Evolutionary conservation across 148 eudicot species (phyloP), one percentile per base, ranked within the genome.

Genomic region (Persicaria maculosa): DNA sequence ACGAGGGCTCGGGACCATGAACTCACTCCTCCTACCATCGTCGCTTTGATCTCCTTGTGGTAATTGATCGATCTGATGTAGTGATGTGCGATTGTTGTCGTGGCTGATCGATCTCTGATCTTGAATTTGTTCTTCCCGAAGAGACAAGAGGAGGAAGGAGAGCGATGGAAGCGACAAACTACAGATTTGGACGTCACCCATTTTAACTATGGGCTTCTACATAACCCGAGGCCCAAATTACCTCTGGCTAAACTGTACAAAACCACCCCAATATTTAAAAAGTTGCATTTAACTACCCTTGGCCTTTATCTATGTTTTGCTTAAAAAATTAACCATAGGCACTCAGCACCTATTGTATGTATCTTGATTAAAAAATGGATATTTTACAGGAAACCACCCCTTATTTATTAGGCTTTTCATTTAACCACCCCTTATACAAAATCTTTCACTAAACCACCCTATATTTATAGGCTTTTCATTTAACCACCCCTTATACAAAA

Each of bases 1-100:
- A 92, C 71, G 75, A 95, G 73, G 0, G 96, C 98, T 47, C 89
- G 78, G 9, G 88, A 74, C 97, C 97, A 95, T 12, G 97, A 90
- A 75, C 92, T 84, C 58, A 89, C 76, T 46, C 72, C 70, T 46
- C 58, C 78, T 76, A 77, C 83, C 83, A 80, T 79, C 73, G 47
- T 19, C 1, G 36, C 40, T 74, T 76, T 25, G 40, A 45, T 58
- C 45, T 55, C 67, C 67, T 22, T 59, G 58, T 54, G 40, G 4
- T 9, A 36, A 46, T 65, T 36, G 70, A 65, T 65, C n/a, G 70
- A 65, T 65, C 70, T 61, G 59, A 54, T 4, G 4, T 4, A 15
- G 19, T 58, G 70, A 65, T 65, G 46, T 65, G 43, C 5, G 70
- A 65, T 65, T 65, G 70, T 65, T 65, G 46, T 15, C 36, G 70